Conservation (phyloP, 164 flowering plant genomes). For the Platanus orientalis region DNA sequence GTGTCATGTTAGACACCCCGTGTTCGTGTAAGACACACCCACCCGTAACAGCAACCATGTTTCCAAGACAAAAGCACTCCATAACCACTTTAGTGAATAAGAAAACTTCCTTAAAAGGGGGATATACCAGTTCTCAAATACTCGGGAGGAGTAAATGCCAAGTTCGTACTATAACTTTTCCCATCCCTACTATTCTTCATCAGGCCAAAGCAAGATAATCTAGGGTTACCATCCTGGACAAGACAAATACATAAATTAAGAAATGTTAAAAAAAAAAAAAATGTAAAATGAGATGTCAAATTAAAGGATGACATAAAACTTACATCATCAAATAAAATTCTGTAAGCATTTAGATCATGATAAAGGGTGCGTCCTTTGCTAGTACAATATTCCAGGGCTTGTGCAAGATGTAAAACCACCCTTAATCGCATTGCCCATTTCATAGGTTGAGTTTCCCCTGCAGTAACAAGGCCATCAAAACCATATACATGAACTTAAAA, state of each 20-base stretch:
- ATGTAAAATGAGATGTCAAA: neutral
- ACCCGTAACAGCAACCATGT: too few relatives aligned
- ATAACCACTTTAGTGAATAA: neutral
- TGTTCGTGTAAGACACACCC: too few relatives aligned
- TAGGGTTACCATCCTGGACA: constrained; percentile 72
- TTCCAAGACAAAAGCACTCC: neutral
- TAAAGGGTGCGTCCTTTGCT: constrained; percentile 81
- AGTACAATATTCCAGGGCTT: constrained; percentile 87
- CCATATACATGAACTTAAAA: neutral
- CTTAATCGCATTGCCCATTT: constrained; percentile 90
- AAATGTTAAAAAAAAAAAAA: neutral
- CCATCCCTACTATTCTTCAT: constrained; percentile 96
- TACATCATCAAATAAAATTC: constrained; percentile 83
- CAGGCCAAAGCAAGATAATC: constrained; percentile 85
- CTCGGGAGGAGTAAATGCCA: constrained; percentile 93
- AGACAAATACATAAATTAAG: constrained; percentile 14
- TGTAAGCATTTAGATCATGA: constrained; percentile 91
- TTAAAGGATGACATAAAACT: constrained; percentile 14
- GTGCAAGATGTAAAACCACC: constrained; percentile 82
- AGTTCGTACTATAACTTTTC: constrained; percentile 83
- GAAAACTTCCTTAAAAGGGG: neutral
- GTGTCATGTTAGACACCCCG: too few relatives aligned
- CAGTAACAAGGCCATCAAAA: constrained; percentile 7
- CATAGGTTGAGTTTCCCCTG: constrained; percentile 94
- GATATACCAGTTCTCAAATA: constrained; percentile 73